Conservation (phyloP, 2,329 filamentous ascomycete species). For the Cadophora gregata region DNA sequence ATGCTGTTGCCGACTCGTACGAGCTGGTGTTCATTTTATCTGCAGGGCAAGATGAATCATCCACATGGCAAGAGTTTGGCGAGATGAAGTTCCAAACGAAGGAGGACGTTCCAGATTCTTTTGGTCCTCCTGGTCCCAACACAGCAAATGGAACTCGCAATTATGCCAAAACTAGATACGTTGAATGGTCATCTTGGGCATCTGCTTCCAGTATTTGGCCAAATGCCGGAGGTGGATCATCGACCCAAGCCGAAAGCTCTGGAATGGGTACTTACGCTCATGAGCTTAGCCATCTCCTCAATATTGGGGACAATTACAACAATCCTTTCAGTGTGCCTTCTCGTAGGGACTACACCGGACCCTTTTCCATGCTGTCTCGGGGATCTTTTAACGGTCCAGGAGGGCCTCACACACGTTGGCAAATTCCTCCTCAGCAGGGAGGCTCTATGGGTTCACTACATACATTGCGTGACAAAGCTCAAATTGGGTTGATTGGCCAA, state of each 20-base stretch:
- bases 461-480: slow-evolving; percentile 27
- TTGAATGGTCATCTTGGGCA: slow-evolving; percentile 30
- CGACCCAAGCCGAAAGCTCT: slow-evolving; percentile 22
- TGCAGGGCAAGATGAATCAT: slow-evolving; percentile 29
- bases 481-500: slow-evolving; percentile 26
- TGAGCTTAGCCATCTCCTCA: slow-evolving; percentile 28
- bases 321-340: slow-evolving; percentile 25
- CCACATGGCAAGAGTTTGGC: slow-evolving; percentile 32
- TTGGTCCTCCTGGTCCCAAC: slow-evolving; percentile 25
- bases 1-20: slow-evolving; percentile 20
- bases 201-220: slow-evolving; percentile 27
- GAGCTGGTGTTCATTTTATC: slow-evolving; percentile 28
- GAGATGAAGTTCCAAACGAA: slow-evolving; percentile 31
- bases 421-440: slow-evolving; percentile 28
- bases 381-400: slow-evolving; percentile 31
- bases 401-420: slow-evolving; percentile 32
- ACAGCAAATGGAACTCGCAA: slow-evolving; percentile 19
- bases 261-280: slow-evolving; percentile 30
- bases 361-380: slow-evolving; percentile 30
- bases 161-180: slow-evolving; percentile 28
- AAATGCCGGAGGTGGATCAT: slow-evolving; percentile 19
- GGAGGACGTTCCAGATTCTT: slow-evolving; percentile 27
- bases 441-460: slow-evolving; percentile 29
- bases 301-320: slow-evolving; percentile 32
- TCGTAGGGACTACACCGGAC: slow-evolving; percentile 25